Percentiles rank a stretch among this genome's conserved stretches.
Evolutionary conservation across 257 asterid species (phyloP).

Genomic region (Anisodus tanguticus): DNA sequence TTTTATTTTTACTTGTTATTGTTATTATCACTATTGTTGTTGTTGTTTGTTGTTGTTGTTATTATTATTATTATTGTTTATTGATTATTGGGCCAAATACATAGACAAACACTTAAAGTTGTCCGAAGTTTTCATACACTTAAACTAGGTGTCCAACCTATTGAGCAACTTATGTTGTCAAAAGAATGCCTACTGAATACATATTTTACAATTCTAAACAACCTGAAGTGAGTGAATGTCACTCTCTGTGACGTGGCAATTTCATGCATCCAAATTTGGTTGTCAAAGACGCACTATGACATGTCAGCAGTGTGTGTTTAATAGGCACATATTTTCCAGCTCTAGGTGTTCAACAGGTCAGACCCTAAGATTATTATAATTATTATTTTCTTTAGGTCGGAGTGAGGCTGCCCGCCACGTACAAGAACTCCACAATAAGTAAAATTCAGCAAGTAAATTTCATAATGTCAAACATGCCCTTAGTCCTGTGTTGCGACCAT

Average conservation of each 20-base stretch:
- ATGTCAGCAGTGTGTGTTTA: neutral
- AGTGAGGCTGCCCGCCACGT: neutral
- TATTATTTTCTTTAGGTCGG: neutral
- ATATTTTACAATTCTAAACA: conserved; percentile 2
- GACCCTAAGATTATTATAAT: neutral
- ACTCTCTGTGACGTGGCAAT: neutral
- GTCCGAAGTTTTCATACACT: neutral
- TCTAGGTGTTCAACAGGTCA: neutral
- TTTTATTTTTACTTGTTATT: too few relatives aligned
- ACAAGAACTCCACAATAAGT: conserved; percentile 17
- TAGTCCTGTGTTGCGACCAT: conserved; percentile 31
- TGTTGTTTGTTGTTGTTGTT: too few relatives aligned
- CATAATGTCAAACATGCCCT: neutral
- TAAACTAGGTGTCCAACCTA: neutral
- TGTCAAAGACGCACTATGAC: neutral
- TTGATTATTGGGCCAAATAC: neutral
- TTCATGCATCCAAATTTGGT: conserved; percentile 4
- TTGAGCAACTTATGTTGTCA: conserved; percentile 2
- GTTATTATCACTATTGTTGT: too few relatives aligned
- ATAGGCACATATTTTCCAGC: conserved; percentile 2
- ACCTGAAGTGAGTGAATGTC: neutral
- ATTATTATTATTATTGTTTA: too few relatives aligned
- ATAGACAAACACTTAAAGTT: neutral
- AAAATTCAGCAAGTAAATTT: conserved; percentile 1
- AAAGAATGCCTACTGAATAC: neutral